A percentile compares a stretch with the other conserved stretches of the same genome.
Conservation (phyloP, 176 grass and related monocot species). For the Oryza punctata region DNA sequence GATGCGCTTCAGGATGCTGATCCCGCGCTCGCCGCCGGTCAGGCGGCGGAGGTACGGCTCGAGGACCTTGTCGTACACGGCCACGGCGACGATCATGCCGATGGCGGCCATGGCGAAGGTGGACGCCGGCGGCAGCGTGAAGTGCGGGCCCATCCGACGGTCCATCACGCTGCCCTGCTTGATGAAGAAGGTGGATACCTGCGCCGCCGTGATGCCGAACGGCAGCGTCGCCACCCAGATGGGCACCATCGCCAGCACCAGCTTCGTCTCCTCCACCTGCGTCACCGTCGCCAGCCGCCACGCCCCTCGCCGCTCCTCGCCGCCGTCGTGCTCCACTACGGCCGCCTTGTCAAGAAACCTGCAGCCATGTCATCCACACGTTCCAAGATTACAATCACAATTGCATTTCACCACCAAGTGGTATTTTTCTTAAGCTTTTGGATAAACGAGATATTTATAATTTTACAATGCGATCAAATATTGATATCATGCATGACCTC, state of each 20-base stretch:
- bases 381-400: background rate
- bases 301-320: background rate
- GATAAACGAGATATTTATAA: no score
- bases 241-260: slow-evolving; percentile 65
- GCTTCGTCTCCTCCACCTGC: slow-evolving; percentile 93
- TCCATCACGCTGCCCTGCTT: slow-evolving; percentile 81
- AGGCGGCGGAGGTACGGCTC: slow-evolving; percentile 55
- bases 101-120: slow-evolving; percentile 55
- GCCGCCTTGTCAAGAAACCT: slow-evolving; percentile 89
- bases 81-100: slow-evolving; percentile 65
- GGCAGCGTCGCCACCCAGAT: slow-evolving; percentile 78
- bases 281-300: slow-evolving; percentile 78
- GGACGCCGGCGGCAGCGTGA: slow-evolving; percentile 69
- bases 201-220: slow-evolving; percentile 58
- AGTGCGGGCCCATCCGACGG: slow-evolving; percentile 52
- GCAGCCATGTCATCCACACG: background rate
- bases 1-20: slow-evolving; percentile 72
- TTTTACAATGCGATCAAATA: no score
- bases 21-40: slow-evolving; percentile 62
- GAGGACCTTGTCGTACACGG: slow-evolving; percentile 63
- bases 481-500: no score
- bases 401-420: slow-evolving; percentile 1
- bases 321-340: slow-evolving; percentile 53
- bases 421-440: no score
- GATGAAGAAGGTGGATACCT: slow-evolving; percentile 86